phyloP scores from a whole-genome alignment of 208 protist genomes.

The Trypanosomatidae sp. region DNA sequence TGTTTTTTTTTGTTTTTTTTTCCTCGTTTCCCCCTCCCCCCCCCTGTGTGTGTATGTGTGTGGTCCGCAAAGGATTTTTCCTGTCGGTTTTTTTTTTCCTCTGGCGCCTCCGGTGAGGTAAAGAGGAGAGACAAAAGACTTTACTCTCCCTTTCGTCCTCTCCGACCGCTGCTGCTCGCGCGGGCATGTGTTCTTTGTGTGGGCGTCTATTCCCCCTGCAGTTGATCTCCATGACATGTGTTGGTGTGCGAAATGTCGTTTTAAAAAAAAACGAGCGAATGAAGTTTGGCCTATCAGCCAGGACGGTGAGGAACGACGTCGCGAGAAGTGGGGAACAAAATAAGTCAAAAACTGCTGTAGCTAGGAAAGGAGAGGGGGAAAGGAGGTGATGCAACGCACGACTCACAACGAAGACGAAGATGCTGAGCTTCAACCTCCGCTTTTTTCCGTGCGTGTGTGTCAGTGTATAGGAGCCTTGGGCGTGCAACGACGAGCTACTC shows the following conservation, averaged over 20 bases:
- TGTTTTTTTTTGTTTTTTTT: too few relatives aligned
- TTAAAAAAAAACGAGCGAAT: not conserved
- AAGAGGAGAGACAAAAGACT: not conserved
- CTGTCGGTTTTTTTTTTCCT: not conserved
- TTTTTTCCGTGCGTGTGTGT: not conserved
- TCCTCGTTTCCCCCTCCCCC: too few relatives aligned
- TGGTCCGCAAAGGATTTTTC: not conserved
- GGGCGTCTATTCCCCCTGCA: too few relatives aligned
- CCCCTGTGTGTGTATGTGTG: too few relatives aligned
- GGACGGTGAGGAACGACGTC: too few relatives aligned
- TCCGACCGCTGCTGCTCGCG: too few relatives aligned
- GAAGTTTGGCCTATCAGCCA: not conserved
- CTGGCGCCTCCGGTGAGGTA: not conserved
- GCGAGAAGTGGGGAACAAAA: not conserved
- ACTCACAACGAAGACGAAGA: not conserved
- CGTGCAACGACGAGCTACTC: too few relatives aligned
- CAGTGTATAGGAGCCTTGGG: too few relatives aligned
- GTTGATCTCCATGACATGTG: too few relatives aligned
- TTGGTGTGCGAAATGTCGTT: too few relatives aligned
- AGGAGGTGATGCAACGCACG: not conserved
- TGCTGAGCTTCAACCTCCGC: not conserved
- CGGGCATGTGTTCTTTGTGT: too few relatives aligned
- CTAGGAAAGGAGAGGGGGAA: not conserved
- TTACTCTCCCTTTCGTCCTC: too few relatives aligned
- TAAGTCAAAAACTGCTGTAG: not conserved